Conservation (phyloP, 805 yeast genomes). For the Lachancea thermotolerans region DNA sequence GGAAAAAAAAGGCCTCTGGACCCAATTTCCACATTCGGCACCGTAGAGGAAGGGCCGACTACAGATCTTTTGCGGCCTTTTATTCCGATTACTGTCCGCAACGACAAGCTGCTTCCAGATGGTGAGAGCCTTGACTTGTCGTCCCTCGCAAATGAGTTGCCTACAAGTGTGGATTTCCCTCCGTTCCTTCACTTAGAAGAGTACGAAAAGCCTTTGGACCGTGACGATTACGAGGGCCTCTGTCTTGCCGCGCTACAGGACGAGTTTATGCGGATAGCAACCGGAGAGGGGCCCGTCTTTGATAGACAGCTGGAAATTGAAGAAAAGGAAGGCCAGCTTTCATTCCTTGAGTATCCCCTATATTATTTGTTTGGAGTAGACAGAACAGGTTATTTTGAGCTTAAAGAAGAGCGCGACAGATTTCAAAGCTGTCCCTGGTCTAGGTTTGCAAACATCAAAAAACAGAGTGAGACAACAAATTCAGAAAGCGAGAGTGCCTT, state of each 20-base stretch:
- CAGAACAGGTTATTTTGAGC: constrained; percentile 20
- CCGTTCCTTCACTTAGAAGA: constrained; percentile 18
- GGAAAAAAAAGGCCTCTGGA: not conserved
- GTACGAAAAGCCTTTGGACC: constrained; percentile 18
- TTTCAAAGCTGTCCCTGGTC: constrained; percentile 18
- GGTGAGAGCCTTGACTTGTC: constrained; percentile 2
- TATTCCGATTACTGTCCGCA: constrained; percentile 3
- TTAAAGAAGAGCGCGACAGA: constrained; percentile 17
- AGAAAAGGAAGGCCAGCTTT: constrained; percentile 12
- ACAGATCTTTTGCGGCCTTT: not conserved
- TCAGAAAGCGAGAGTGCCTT: not conserved
- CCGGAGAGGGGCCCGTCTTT: constrained; percentile 14
- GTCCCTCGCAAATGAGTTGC: not conserved
- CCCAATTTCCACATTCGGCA: not conserved
- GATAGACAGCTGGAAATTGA: constrained; percentile 23
- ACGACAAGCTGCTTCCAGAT: not conserved
- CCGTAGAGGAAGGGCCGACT: not conserved
- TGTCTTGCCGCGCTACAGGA: constrained; percentile 15
- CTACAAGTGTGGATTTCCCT: constrained; percentile 13
- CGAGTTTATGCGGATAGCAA: constrained; percentile 6
- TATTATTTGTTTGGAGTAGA: constrained; percentile 23
- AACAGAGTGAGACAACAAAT: not conserved
- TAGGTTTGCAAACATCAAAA: constrained; percentile 8
- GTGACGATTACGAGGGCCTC: constrained; percentile 18
- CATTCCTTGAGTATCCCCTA: constrained; percentile 15